phyloP scores from a whole-genome alignment of 1,139 yeast genomes.

The Wickerhamomyces sp. region DNA sequence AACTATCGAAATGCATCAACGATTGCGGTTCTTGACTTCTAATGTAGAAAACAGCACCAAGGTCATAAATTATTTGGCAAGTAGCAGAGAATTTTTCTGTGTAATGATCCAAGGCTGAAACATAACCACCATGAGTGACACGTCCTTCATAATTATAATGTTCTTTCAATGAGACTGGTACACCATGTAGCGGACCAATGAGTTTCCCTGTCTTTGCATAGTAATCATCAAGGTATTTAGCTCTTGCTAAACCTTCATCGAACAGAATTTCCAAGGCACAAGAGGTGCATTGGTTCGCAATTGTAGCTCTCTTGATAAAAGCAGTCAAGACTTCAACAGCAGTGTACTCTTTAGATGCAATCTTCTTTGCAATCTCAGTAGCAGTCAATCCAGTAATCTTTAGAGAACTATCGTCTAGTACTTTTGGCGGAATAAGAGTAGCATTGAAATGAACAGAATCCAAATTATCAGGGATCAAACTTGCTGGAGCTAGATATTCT shows the following conservation, averaged over 20 bases:
- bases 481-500: slow-evolving; percentile 37
- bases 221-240: slow-evolving; percentile 49
- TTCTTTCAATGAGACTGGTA: slow-evolving; percentile 75
- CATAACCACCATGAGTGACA: slow-evolving; percentile 61
- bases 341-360: slow-evolving; percentile 29
- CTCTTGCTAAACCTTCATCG: slow-evolving; percentile 51
- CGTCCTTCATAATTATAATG: slow-evolving; percentile 57
- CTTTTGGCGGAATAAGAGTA: slow-evolving; percentile 32
- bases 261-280: slow-evolving; percentile 56
- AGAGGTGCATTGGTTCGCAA: slow-evolving; percentile 50
- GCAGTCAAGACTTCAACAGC: slow-evolving; percentile 29
- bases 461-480: slow-evolving; percentile 30
- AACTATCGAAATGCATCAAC: slow-evolving; percentile 50
- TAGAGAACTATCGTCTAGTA: slow-evolving; percentile 33
- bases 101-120: slow-evolving; percentile 45
- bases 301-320: slow-evolving; percentile 36
- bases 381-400: slow-evolving; percentile 34
- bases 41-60: slow-evolving; percentile 62
- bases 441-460: slow-evolving; percentile 34
- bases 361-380: slow-evolving; percentile 31
- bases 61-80: slow-evolving; percentile 44
- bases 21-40: slow-evolving; percentile 55
- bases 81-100: slow-evolving; percentile 48
- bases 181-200: slow-evolving; percentile 72
- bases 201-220: slow-evolving; percentile 49